Base-by-base conservation (phyloP, 2,329 filamentous ascomycete genomes). In the Cladosporium sp. region DNA sequence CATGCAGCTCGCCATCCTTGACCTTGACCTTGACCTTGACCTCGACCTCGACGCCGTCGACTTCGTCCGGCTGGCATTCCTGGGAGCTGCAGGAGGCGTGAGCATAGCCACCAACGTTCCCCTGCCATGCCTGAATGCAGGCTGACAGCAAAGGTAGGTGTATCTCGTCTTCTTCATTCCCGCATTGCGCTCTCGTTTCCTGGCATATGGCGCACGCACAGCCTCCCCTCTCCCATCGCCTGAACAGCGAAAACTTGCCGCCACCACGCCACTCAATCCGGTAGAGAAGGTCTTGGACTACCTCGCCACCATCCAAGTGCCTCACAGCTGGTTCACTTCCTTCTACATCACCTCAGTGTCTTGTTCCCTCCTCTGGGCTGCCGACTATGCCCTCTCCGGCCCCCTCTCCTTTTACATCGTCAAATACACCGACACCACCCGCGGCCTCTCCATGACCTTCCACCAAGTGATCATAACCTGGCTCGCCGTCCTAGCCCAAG, bases 261-360 rank as follows among this genome's bases (percentile, higher is more conserved):
- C 20, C 41, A 29, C 24, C 18, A 41, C 32, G n/a, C 45, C 42
- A 36, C 24, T 3, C 32, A 45, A 20, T 43, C 9, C 27, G 27
- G 7, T 57, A 8, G 37, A 29, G 2, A 34, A 20, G 19, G 15
- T 57, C 12, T 47, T 68, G 9, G 80, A 83, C 59, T 65, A 64
- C 51, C 61, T 80, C 17, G 76, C 80, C 29, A 70, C 68, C 32
- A 67, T 79, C 58, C 80, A 81, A 64, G 85, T 96, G 30, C 90
- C 92, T 18, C 93, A 97, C 70, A 80, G 80, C 55, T 97, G 88
- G 84, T 97, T 97, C 68, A 79, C 78, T 38, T 87, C 93, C 60
- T 97, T 96, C 71, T 97, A 99, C 67, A 64, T 87, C 47, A 67
- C 83, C 30, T 92, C 88, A 3, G 71, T 90, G 4, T 64, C 73